Evolutionary conservation across 495 filamentous ascomycete genomes (phyloP).

Genomic region (Aspergillus ostianus): DNA sequence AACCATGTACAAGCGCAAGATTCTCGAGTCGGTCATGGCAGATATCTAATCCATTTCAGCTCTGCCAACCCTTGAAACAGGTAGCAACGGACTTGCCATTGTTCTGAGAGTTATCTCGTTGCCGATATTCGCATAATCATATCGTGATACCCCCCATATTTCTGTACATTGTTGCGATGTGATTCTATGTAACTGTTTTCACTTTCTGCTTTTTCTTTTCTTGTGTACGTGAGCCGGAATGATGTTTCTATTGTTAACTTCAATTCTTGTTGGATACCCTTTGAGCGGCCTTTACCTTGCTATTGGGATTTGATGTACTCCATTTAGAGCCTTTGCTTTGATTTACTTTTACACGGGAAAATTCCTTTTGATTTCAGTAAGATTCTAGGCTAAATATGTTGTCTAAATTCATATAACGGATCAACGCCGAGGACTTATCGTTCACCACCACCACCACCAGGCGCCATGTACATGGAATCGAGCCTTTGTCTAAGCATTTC

Average conservation of each 20-base stretch:
- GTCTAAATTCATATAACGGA: no score
- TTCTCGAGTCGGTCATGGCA: constrained; percentile 57
- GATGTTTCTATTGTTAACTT: constrained; percentile 10
- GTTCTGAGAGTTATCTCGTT: background rate
- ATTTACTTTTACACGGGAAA: background rate
- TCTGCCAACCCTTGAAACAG: background rate
- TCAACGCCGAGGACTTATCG: no score
- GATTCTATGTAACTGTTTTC: constrained; percentile 3
- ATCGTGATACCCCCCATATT: background rate
- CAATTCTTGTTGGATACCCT: constrained; percentile 23
- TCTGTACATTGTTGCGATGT: background rate
- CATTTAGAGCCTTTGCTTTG: background rate
- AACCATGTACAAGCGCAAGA: constrained; percentile 50
- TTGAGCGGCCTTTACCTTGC: constrained; percentile 17
- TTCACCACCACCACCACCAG: no score
- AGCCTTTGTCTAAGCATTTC: no score
- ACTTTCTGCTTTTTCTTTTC: constrained; percentile 18
- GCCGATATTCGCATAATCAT: no score
- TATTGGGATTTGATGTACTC: constrained; percentile 2
- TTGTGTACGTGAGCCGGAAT: background rate
- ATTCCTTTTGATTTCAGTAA: no score
- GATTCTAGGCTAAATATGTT: no score
- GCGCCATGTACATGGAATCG: no score
- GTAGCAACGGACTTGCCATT: background rate
- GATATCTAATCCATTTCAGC: constrained; percentile 31